Evolutionary conservation across 148 eudicot genomes (phyloP).

Genomic region (Limonium bicolor): DNA sequence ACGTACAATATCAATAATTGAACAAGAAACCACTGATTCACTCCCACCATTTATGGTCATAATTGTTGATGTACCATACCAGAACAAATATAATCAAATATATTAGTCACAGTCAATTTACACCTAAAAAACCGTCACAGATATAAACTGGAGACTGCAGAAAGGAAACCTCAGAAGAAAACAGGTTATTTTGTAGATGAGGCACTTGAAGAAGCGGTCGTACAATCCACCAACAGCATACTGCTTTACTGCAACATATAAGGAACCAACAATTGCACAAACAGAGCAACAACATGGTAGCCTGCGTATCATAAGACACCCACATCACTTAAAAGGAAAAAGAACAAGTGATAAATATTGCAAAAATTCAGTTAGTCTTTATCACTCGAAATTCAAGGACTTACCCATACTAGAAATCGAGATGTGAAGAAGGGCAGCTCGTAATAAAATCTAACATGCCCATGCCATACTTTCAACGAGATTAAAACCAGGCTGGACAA

Average conservation of each 20-base stretch:
- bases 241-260: too few species aligned
- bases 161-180: too few species aligned
- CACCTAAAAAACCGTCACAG: too few species aligned
- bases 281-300: slow-evolving; percentile 22
- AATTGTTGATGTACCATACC: too few species aligned
- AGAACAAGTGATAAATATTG: not conserved
- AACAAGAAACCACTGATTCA: too few species aligned
- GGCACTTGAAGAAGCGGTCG: too few species aligned
- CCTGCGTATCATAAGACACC: slow-evolving; percentile 16
- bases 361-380: not conserved
- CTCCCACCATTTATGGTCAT: too few species aligned
- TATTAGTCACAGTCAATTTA: too few species aligned
- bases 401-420: slow-evolving; percentile 47
- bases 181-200: too few species aligned
- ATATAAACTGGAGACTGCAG: too few species aligned
- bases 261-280: slow-evolving; percentile 23
- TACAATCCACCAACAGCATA: slow-evolving; percentile 91
- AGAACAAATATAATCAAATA: too few species aligned
- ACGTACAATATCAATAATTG: too few species aligned
- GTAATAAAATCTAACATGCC: slow-evolving; percentile 14
- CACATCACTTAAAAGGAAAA: not conserved
- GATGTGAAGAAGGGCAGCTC: slow-evolving; percentile 39
- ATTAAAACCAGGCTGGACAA: slow-evolving; percentile 24
- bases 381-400: slow-evolving; percentile 3
- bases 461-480: slow-evolving; percentile 11